Percentiles rank a stretch among this genome's conserved stretches.
These are phyloP conservation scores for Pestalotiopsis sp. DNA, from an alignment of 2,329 filamentous ascomycete genomes.

Conservation along the genomic window DNA sequence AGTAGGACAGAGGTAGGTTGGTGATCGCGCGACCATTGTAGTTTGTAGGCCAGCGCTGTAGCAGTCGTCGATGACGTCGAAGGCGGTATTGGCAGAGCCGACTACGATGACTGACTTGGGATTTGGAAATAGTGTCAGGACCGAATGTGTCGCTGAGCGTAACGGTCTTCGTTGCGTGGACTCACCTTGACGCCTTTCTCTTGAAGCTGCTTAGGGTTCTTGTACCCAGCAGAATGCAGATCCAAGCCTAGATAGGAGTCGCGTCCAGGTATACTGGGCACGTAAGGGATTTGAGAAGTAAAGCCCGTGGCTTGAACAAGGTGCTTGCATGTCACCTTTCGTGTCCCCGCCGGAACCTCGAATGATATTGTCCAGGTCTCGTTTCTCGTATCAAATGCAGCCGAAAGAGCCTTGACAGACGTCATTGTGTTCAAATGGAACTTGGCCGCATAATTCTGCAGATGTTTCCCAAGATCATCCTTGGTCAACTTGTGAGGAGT, in stretches of 20 bases:
- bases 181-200: constrained; percentile 24
- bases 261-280: constrained; percentile 23
- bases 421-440: constrained; percentile 37
- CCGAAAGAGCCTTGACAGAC: constrained; percentile 27
- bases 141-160: too few species aligned
- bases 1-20: constrained; percentile 36
- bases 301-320: constrained; percentile 30
- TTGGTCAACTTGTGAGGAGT: constrained; percentile 22
- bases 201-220: constrained; percentile 21
- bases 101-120: constrained; percentile 32
- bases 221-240: constrained; percentile 28
- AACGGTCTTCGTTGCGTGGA: neutral
- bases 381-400: constrained; percentile 22
- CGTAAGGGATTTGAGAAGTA: constrained; percentile 23
- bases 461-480: constrained; percentile 27
- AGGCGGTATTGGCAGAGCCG: constrained; percentile 45
- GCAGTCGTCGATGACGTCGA: constrained; percentile 41
- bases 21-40: constrained; percentile 38
- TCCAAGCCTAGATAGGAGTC: constrained; percentile 26
- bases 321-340: constrained; percentile 21
- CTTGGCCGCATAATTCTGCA: constrained; percentile 27
- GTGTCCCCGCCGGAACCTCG: constrained; percentile 10
- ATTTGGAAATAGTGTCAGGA: neutral
- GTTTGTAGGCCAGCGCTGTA: constrained; percentile 30
- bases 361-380: constrained; percentile 31